Base-by-base conservation (phyloP, 805 yeast species). In the Ogataea populi-albae region DNA sequence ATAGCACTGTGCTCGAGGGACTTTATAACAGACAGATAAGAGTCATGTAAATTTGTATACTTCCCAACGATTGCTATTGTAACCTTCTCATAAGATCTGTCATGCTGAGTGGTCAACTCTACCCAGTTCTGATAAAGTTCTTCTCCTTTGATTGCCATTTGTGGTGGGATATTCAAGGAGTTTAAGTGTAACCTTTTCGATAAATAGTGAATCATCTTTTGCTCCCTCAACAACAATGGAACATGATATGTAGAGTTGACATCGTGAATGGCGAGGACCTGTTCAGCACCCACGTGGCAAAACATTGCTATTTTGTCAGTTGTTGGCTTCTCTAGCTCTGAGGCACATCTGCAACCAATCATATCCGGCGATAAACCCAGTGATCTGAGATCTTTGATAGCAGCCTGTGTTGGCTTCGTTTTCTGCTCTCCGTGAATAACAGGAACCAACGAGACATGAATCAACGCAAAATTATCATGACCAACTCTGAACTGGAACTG, bases 351-450 rank as follows among this genome's bases (percentile, higher is more conserved):
- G 71, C 98, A 91, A 39, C 98, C 98, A 68, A 93, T 87, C 79
- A 93, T 82, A 64, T 93, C 98, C 15, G 98, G 98, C 24, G 81
- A 78, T 61, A 93, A 76, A 54, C 99, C 99, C 43, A 91, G 69
- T 30, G 96, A 85, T 67, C 99, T 83, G 65, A 93, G 75, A 64
- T 93, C 98, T 63, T 88, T 87, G 58, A 93, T 85, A 31, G 99
- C 99, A 46, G 98, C 98, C 69, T 93, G 99, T 9, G 99, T 93
- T 40, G 99, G 99, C 66, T 93, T 93, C 27, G 99, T 93, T 74
- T 93, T 93, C 65, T 93, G 96, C 71, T 93, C 99, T 45, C 98
- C 98, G 52, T 89, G 95, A 56, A 93, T 91, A 32, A 93, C 98
- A 30, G 98, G 98, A 31, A 93, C 98, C 46, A 93, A 72, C 29